Conservation (phyloP, 208 protist species). For the Leishmania arabica region DNA sequence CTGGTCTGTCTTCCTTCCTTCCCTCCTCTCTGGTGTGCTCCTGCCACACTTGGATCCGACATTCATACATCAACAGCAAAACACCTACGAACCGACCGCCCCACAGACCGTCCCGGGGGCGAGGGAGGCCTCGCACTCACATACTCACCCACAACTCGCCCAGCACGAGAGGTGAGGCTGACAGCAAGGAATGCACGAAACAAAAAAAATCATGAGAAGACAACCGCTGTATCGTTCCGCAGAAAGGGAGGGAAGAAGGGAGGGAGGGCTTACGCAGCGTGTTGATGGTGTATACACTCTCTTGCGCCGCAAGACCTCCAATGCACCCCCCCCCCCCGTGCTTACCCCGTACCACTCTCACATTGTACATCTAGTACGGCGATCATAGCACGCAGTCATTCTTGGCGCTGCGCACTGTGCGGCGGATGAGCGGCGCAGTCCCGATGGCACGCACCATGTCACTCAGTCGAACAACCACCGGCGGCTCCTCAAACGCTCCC, state of each 20-base stretch:
- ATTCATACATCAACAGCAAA: slow-evolving; percentile 9
- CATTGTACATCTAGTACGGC: neutral
- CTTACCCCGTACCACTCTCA: neutral
- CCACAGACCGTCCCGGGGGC: neutral
- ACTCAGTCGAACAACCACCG: slow-evolving; percentile 44
- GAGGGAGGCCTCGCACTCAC: neutral
- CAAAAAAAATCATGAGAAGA: neutral
- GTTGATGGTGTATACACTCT: neutral
- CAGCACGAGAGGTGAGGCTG: neutral
- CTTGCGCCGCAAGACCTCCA: neutral
- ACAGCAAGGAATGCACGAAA: neutral
- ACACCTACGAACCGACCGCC: neutral
- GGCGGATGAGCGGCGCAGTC: slow-evolving; percentile 63
- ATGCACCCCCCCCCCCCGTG: no score
- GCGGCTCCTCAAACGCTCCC: slow-evolving; percentile 10
- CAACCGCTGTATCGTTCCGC: neutral
- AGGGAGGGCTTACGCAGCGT: neutral
- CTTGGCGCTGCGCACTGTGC: slow-evolving; percentile 27
- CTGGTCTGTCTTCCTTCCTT: neutral
- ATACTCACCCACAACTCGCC: neutral
- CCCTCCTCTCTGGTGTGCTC: neutral
- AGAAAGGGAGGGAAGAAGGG: neutral
- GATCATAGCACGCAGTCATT: slow-evolving; percentile 40
- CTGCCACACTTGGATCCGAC: neutral
- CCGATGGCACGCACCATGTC: slow-evolving; percentile 61